Percentiles rank a stretch among this genome's conserved stretches.
Evolutionary conservation across 164 flowering plant species (phyloP).

Genomic region (Tetracentron sinense): DNA sequence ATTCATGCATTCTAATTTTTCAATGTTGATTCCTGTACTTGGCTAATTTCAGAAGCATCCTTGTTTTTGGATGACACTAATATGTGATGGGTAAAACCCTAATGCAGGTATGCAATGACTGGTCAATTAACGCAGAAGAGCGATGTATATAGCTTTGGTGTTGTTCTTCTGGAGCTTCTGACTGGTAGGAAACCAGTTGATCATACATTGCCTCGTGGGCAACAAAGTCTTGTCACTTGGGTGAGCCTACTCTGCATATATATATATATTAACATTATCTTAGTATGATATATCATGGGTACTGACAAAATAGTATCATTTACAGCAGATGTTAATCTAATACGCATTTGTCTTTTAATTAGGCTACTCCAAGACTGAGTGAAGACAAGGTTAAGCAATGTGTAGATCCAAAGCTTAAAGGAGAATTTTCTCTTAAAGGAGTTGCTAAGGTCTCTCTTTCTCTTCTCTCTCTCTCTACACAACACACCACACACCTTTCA

Average conservation of each 20-base stretch:
- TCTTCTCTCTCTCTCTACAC: conserved; percentile 15
- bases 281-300: too few species aligned
- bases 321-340: background rate
- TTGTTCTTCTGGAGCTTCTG: conserved; percentile 69
- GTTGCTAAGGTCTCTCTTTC: conserved; percentile 52
- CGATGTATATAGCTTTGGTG: conserved; percentile 75
- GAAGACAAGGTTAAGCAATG: conserved; percentile 69
- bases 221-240: conserved; percentile 76
- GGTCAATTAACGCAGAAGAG: conserved; percentile 77
- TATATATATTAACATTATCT: too few species aligned
- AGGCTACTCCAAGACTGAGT: conserved; percentile 63
- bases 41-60: background rate
- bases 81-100: background rate
- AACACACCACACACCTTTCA: too few species aligned
- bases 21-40: background rate
- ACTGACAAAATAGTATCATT: background rate
- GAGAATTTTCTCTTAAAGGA: conserved; percentile 62
- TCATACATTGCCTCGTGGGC: conserved; percentile 82
- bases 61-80: background rate
- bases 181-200: conserved; percentile 77
- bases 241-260: too few species aligned
- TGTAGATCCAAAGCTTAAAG: conserved; percentile 63
- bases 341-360: background rate
- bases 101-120: conserved; percentile 71
- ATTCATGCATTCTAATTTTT: background rate